Percentiles rank a stretch among this genome's conserved stretches.
Evolutionary conservation across 2,329 filamentous ascomycete genomes (phyloP).

Genomic region (Malbranchea cinnamomea): DNA sequence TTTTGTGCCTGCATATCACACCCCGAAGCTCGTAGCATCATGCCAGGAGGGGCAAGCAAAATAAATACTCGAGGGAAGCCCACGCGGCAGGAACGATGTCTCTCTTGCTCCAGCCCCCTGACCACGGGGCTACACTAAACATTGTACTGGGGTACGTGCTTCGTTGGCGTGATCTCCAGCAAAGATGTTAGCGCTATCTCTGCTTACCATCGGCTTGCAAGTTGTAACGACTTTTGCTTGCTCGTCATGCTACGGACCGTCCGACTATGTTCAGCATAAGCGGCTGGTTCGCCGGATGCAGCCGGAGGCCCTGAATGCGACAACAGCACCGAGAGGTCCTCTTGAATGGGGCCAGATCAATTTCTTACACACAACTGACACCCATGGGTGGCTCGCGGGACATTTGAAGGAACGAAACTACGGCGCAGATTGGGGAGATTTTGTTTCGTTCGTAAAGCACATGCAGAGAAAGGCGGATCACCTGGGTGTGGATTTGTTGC

Average conservation of each 20-base stretch:
- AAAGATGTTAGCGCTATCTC: constrained; percentile 4
- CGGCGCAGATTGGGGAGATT: constrained; percentile 53
- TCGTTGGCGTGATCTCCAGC: too few species aligned
- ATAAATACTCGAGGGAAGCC: too few species aligned
- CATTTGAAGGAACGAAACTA: constrained; percentile 49
- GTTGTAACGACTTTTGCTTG: constrained; percentile 7
- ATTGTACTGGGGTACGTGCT: too few species aligned
- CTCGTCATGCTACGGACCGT: constrained; percentile 11
- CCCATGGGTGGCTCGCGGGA: constrained; percentile 46
- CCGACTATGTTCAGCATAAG: constrained; percentile 9
- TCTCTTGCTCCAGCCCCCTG: too few species aligned
- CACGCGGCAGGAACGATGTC: too few species aligned
- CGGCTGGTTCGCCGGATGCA: constrained; percentile 13
- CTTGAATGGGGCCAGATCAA: constrained; percentile 46
- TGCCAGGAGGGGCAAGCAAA: too few species aligned
- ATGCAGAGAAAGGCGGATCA: constrained; percentile 45
- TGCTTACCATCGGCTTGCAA: constrained; percentile 4
- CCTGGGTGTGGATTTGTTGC: constrained; percentile 43
- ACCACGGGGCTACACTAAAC: too few species aligned
- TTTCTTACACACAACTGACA: constrained; percentile 47
- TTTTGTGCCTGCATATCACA: too few species aligned
- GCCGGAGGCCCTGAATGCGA: constrained; percentile 11
- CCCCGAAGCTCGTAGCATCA: too few species aligned
- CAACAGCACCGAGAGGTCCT: constrained; percentile 10
- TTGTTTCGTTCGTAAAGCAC: constrained; percentile 42